Evolutionary conservation across 108 stramenopile genomes (phyloP), one percentile per base, ranked within the genome.

Genomic region (Conticribra guillardii): DNA sequence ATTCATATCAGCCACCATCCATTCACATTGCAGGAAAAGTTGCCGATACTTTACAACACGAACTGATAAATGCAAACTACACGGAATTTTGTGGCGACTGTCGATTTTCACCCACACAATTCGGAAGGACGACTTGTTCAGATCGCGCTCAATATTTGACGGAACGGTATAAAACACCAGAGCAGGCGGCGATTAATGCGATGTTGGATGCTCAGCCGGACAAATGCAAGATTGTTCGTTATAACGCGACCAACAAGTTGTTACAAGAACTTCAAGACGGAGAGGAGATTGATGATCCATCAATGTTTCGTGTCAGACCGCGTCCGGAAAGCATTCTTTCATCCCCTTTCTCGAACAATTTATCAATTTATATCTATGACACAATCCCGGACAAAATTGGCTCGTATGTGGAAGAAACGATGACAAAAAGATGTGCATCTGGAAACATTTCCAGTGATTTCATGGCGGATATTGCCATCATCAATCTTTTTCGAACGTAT

Each of bases 401-500:
- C 3, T 5, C 23, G 7, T 23, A 31, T 54, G 31, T 65, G 17
- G 50, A 65, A 30, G 17, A 65, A 24, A 31, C 2, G 9, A 65
- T 65, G 64, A 32, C 8, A 2, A 2, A 3, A 37, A 18, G 30
- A 34, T 65, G 53, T 54, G 17, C 64, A 19, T 22, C 17, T 1
- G 18, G 3, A 11, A 65, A 65, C 28, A 14, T 37, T 17, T 28
- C 64, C 14, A 15, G 5, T 1, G 53, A 65, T 41, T 31, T 65
- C 19, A 11, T 31, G 17, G 64, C 51, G 23, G 64, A 65, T 34
- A 15, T 65, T 32, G 64, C 64, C 4, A 65, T 65, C 50, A 52
- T 65, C 53, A 28, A 65, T 34, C 52, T 65, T 7, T 65, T 65
- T 51, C 64, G 50, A 52, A 65, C 49, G 26, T 65, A 30, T 32